Base-by-base conservation (phyloP, 2,329 filamentous ascomycete genomes). In the Neopestalotiopsis sp. region DNA sequence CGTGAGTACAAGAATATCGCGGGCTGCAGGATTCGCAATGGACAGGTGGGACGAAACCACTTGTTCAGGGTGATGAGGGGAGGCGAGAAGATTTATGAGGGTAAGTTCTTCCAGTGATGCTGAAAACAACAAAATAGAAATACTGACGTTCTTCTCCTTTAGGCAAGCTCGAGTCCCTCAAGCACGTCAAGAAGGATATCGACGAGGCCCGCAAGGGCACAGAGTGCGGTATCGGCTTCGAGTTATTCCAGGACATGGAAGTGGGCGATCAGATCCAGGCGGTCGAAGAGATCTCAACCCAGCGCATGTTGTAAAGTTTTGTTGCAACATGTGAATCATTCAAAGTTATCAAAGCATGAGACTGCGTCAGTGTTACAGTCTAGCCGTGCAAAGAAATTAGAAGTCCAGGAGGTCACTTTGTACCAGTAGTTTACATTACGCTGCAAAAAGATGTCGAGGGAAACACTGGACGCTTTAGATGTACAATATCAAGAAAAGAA, bases 181-280 rank as follows among this genome's bases (percentile, higher is more conserved):
- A 96, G 83, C 93, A 97, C 76, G 90, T 92, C 79, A 98, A 98
- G 86, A 97, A 97, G 79, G 94, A 98, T 72, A 93, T 96, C 38
- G 84, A 85, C 60, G 94, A 97, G 77, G 96, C 97, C 90, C 90
- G 90, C 75, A 98, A 97, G 82, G 95, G 94, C 69, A 89, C 88
- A n/a, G 96, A 99, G 81, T 99, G 96, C 75, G 96, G 96, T 73
- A 91, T 99, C 73, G 90, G 89, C 66, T 95, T 99, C 75, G 90
- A 92, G 3, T 87, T 85, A 40, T 99, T 94, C 90, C 86, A 92
- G 62, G 92, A 90, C 28, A 92, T 98, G 78, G 80, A 91, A 76
- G 84, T 90, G 14, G 96, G 95, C 34, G 96, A 99, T 81, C 89
- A 91, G 79, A 88, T 99, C 71, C 96, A 98, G 83, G 91, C 90